Conservation (phyloP, 805 yeast genomes). For the Yamadazyma olivae region DNA sequence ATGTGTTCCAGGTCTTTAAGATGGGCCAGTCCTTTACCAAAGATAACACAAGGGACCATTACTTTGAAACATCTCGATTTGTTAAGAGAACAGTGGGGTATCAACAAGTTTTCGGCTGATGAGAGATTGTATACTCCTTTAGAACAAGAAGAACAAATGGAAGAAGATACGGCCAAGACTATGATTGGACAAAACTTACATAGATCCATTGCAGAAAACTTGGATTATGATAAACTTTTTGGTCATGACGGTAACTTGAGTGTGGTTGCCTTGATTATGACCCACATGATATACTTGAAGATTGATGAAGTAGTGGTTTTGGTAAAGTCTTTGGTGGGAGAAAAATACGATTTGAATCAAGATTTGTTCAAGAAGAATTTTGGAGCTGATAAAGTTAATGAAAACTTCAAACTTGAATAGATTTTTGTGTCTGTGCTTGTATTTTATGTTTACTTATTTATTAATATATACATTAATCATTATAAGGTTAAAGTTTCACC, state of each 20-base stretch:
- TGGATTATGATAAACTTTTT: conserved; percentile 24
- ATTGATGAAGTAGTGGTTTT: conserved; percentile 27
- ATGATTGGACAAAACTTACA: conserved; percentile 6
- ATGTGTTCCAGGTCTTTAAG: conserved; percentile 28
- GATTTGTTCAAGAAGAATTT: conserved; percentile 5
- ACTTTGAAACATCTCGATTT: conserved; percentile 27
- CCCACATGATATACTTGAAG: conserved; percentile 27
- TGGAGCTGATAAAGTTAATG: background rate
- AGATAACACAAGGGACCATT: conserved; percentile 27
- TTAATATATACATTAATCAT: too few species aligned
- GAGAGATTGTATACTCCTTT: conserved; percentile 21
- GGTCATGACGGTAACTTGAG: conserved; percentile 29
- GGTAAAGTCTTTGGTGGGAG: conserved; percentile 33
- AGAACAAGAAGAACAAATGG: background rate
- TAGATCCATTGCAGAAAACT: conserved; percentile 15
- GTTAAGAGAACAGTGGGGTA: conserved; percentile 27
- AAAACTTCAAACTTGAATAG: background rate
- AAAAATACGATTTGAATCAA: conserved; percentile 24
- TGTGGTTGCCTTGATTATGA: conserved; percentile 23
- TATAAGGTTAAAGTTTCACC: conserved; percentile 53
- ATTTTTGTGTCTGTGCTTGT: too few species aligned
- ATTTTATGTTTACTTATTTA: too few species aligned
- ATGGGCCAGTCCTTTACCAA: conserved; percentile 24
- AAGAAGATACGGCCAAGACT: background rate
- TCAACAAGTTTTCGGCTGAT: conserved; percentile 17